Evolutionary conservation across 805 yeast genomes (phyloP).

Genomic region (Nakazawaea holstii): DNA sequence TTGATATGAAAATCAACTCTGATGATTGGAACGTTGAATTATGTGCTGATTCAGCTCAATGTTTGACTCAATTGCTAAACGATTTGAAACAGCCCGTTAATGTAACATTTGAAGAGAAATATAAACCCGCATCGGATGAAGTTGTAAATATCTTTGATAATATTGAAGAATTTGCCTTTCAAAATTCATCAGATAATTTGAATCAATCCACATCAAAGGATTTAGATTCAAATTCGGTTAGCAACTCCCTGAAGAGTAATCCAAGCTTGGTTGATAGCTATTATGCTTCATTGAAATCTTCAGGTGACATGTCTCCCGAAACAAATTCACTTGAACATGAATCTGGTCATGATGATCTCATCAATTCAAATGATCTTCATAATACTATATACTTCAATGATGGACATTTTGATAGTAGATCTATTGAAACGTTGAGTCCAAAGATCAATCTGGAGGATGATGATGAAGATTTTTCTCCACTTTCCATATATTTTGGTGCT

Average conservation of each 20-base stretch:
- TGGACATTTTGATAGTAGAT: conserved; percentile 5
- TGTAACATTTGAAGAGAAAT: conserved; percentile 57
- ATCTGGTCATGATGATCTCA: neutral
- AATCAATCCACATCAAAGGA: conserved; percentile 11
- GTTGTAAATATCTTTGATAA: conserved; percentile 36
- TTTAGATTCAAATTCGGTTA: conserved; percentile 3
- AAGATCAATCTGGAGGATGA: neutral
- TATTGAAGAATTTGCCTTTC: conserved; percentile 31
- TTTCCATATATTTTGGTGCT: conserved; percentile 27
- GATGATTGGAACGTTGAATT: conserved; percentile 46
- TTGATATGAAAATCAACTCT: conserved; percentile 42
- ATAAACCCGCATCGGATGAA: conserved; percentile 30
- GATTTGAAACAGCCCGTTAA: conserved; percentile 69
- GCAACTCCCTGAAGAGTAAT: conserved; percentile 2
- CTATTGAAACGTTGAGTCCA: neutral
- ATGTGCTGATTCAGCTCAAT: conserved; percentile 84
- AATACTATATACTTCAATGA: conserved; percentile 7
- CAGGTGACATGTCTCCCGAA: neutral
- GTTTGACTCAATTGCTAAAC: conserved; percentile 58
- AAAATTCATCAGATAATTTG: neutral
- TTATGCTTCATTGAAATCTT: conserved; percentile 3
- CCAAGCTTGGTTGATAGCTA: conserved; percentile 12
- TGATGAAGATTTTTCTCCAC: conserved; percentile 18
- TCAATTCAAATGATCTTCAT: neutral
- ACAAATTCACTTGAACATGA: neutral